Percentiles rank a stretch among this genome's conserved stretches.
These are phyloP conservation scores for Lasiodiplodia sp. DNA, from an alignment of 2,329 filamentous ascomycete species.

Conservation along the genomic window DNA sequence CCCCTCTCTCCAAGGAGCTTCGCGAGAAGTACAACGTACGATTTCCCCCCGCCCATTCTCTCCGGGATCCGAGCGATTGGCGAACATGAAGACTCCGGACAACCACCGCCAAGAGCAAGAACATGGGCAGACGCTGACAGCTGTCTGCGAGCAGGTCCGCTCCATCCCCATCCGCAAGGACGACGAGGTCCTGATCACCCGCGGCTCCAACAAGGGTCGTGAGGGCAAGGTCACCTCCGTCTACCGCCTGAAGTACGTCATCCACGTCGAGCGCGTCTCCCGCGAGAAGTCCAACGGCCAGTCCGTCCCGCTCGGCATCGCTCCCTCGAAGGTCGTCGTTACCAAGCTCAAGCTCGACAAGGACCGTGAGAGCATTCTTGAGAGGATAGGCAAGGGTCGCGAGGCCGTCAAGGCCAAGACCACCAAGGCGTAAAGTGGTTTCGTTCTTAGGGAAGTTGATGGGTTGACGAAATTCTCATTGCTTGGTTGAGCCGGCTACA, in stretches of 20 bases:
- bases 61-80: constrained; percentile 13
- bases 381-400: constrained; percentile 81
- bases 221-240: constrained; percentile 98
- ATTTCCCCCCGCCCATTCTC: constrained; percentile 2
- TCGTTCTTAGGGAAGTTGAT: constrained; percentile 39
- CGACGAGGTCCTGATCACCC: constrained; percentile 88
- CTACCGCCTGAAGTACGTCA: constrained; percentile 81
- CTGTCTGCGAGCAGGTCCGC: constrained; percentile 70
- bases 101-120: neutral
- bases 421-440: constrained; percentile 52
- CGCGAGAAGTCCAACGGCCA: constrained; percentile 98
- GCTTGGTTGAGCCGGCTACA: constrained; percentile 39
- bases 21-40: constrained; percentile 98
- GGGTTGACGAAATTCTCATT: constrained; percentile 49
- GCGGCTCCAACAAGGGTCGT: constrained; percentile 94
- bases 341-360: constrained; percentile 99
- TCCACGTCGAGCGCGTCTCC: constrained; percentile 96
- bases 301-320: constrained; percentile 91
- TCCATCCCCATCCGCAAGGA: constrained; percentile 75
- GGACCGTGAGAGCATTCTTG: constrained; percentile 86
- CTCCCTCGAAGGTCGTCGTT: constrained; percentile 96
- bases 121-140: constrained; percentile 26
- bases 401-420: constrained; percentile 77
- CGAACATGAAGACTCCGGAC: constrained; percentile 1
- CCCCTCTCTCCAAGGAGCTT: constrained; percentile 74